Evolutionary conservation across 1,284 basidiomycete species (phyloP).

Genomic region (Quambalaria eucalypti): DNA sequence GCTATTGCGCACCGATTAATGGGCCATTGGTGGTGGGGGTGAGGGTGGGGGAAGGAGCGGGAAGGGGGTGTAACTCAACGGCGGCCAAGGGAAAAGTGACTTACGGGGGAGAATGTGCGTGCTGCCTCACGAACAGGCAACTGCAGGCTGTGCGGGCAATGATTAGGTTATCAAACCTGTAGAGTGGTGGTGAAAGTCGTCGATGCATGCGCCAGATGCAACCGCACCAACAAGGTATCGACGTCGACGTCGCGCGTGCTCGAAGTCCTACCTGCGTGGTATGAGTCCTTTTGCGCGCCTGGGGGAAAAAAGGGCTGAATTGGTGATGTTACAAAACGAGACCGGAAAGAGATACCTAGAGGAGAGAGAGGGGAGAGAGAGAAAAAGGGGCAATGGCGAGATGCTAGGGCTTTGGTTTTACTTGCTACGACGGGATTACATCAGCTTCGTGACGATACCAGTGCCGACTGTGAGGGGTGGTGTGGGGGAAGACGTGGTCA

Average conservation of each 20-base stretch:
- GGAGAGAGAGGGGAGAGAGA: too few species aligned
- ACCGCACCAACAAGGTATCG: too few species aligned
- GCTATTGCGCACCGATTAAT: not conserved
- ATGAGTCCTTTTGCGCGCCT: not conserved
- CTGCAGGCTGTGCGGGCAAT: not conserved
- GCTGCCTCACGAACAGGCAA: not conserved
- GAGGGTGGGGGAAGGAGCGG: not conserved
- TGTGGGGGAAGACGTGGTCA: too few species aligned
- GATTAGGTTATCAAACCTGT: not conserved
- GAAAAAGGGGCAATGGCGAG: not conserved
- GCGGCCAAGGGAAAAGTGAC: not conserved
- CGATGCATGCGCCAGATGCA: too few species aligned
- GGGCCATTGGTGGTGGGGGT: not conserved
- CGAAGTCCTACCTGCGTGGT: not conserved
- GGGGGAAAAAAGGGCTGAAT: not conserved
- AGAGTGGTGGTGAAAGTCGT: not conserved
- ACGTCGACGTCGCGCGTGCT: too few species aligned
- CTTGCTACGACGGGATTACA: not conserved
- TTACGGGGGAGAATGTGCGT: not conserved
- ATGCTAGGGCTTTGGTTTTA: not conserved
- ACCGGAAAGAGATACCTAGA: too few species aligned
- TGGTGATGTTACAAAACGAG: not conserved
- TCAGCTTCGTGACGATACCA: constrained; percentile 42
- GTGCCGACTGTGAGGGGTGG: constrained; percentile 26
- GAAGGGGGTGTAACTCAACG: not conserved